Base-by-base conservation (phyloP, 2,329 filamentous ascomycete genomes). In the Fusarium transvaalense region DNA sequence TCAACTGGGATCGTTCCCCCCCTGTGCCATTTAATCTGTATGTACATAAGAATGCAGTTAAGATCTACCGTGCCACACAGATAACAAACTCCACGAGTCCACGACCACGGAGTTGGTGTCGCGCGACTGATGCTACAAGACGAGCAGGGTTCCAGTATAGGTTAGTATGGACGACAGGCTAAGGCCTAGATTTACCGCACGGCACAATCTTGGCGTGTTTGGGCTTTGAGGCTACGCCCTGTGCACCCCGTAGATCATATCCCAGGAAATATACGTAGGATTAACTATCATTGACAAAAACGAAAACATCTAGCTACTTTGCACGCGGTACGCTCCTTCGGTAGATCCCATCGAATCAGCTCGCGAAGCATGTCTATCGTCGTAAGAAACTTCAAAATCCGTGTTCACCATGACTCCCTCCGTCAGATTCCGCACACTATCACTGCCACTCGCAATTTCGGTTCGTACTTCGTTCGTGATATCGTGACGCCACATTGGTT, bases 341-440 rank as follows among this genome's bases (percentile, higher is more conserved):
- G 58, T 64, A 0, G 71, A 73, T 10, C 54, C 71, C n/a, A 58
- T 61, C 1, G 71, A 73, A 13, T 70, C 69, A 3, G 65, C 58
- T 0, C 65, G 17, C 1, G 70, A 67, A 35, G 39, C 8, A 19
- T 70, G 56, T 29, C 61, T 58, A 0, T 71, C 71, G 12, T 73
- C 69, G 42, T 73, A 73, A 35, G 65, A 68, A 41, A 71, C 51
- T n/a, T 73, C 71, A 15, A 73, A 73, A 19, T 73, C 71, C 2
- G 62, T 63, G 13, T 64, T 66, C 1, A 73, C 71, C 43, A 73
- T 50, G 0, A 73, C 71, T 0, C 71, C 71, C 17, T 73, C 71
- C 0, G 71, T 73, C 41, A 73, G 31, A 38, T 73, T 73, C 10
- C 60, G 51, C 15, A 73, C 69, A 14, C 71, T 73, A 6, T 73